phyloP scores from a whole-genome alignment of 257 asterid genomes.

The Anisodus tanguticus region DNA sequence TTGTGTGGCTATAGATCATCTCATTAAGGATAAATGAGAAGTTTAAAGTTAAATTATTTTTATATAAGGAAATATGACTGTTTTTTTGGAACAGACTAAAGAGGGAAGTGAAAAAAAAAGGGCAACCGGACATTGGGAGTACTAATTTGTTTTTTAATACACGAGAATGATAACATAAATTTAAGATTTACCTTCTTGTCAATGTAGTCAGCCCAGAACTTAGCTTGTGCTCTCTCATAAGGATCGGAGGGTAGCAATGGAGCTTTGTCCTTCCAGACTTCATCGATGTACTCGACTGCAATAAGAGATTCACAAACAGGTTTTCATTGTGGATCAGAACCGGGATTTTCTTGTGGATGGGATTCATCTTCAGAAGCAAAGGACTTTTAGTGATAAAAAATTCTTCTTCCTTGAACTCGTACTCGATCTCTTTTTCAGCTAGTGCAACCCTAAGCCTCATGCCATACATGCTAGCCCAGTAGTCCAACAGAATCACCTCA shows the following conservation, averaged over 20 bases:
- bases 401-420: slow-evolving; percentile 27
- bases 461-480: slow-evolving; percentile 29
- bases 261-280: slow-evolving; percentile 24
- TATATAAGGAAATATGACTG: no score
- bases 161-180: no score
- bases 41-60: no score
- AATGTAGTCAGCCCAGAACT: slow-evolving; percentile 25
- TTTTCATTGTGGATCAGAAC: slow-evolving; percentile 26
- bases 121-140: no score
- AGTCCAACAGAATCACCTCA: slow-evolving; percentile 32
- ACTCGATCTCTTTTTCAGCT: slow-evolving; percentile 30
- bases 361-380: slow-evolving; percentile 21
- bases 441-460: slow-evolving; percentile 24
- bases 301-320: slow-evolving; percentile 29
- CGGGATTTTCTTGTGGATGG: slow-evolving; percentile 29
- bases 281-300: slow-evolving; percentile 31
- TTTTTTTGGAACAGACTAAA: no score
- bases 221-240: slow-evolving; percentile 30
- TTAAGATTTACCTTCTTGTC: background rate
- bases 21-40: no score
- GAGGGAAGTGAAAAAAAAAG: no score
- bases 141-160: no score
- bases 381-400: background rate
- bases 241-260: slow-evolving; percentile 28
- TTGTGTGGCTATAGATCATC: no score